These are phyloP conservation scores for Cordia subcordata DNA, from an alignment of 257 asterid species.

Conservation along the genomic window DNA sequence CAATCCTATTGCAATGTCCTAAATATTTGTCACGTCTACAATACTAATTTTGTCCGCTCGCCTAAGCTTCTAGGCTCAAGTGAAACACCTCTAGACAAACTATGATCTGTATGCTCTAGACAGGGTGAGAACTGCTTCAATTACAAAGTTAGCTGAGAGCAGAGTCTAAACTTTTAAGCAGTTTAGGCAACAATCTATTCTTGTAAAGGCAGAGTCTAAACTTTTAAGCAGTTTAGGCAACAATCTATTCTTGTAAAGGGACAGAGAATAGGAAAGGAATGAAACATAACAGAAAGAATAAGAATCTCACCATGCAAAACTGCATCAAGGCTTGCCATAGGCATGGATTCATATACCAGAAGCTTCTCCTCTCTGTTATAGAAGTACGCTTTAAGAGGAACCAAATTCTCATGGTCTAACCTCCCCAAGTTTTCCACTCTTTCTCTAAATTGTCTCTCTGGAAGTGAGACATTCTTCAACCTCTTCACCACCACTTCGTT, in stretches of 20 bases:
- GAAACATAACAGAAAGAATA: background rate
- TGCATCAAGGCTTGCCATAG: conserved; percentile 37
- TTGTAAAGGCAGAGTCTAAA: background rate
- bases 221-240: too few species aligned
- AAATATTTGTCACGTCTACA: too few species aligned
- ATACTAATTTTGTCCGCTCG: too few species aligned
- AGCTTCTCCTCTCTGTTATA: conserved; percentile 63
- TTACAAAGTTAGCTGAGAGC: too few species aligned
- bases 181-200: too few species aligned
- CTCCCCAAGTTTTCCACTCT: conserved; percentile 43
- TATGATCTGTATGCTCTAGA: too few species aligned
- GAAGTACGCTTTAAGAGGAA: conserved; percentile 46
- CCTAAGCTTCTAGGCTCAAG: too few species aligned
- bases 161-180: too few species aligned
- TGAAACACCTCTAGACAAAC: too few species aligned
- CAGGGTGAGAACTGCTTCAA: too few species aligned
- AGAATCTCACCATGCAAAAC: conserved; percentile 44
- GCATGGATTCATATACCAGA: conserved; percentile 41
- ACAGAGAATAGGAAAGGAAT: background rate
- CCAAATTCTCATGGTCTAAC: conserved; percentile 46
- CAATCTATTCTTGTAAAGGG: background rate
- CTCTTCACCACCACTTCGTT: conserved; percentile 59
- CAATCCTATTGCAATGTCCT: too few species aligned
- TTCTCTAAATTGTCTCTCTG: conserved; percentile 34
- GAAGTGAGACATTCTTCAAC: conserved; percentile 36